Evolutionary conservation across 192 early-diverging fungal species (phyloP).

Genomic region (Phlyctochytrium arcticum): DNA sequence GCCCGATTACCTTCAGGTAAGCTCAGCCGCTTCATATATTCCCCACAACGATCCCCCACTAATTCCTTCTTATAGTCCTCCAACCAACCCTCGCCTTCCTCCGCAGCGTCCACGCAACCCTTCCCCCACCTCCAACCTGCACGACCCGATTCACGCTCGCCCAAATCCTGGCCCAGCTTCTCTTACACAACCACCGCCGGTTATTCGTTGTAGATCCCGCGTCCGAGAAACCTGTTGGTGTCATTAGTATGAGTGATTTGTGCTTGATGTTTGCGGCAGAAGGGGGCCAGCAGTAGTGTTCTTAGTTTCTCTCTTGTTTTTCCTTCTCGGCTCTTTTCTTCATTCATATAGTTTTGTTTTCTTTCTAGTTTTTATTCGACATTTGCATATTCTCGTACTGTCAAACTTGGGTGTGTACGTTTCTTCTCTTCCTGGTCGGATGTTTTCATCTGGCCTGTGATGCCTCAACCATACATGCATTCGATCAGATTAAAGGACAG

Average conservation of each 20-base stretch:
- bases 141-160: neutral
- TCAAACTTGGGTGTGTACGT: too few species aligned
- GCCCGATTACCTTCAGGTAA: neutral
- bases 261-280: neutral
- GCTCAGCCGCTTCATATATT: neutral
- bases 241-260: constrained; percentile 8
- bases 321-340: too few species aligned
- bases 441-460: too few species aligned
- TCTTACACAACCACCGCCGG: neutral
- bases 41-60: neutral
- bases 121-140: constrained; percentile 1
- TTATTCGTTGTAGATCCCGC: neutral
- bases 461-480: too few species aligned
- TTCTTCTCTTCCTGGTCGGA: too few species aligned
- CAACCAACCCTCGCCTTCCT: constrained; percentile 4
- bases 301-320: too few species aligned
- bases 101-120: neutral
- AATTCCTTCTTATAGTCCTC: neutral
- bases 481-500: too few species aligned
- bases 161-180: neutral
- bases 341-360: too few species aligned
- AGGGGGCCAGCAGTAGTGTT: too few species aligned
- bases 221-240: neutral
- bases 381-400: too few species aligned
- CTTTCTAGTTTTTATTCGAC: too few species aligned